phyloP scores from a whole-genome alignment of 1,284 basidiomycete genomes.

The Wallemia mellicola region DNA sequence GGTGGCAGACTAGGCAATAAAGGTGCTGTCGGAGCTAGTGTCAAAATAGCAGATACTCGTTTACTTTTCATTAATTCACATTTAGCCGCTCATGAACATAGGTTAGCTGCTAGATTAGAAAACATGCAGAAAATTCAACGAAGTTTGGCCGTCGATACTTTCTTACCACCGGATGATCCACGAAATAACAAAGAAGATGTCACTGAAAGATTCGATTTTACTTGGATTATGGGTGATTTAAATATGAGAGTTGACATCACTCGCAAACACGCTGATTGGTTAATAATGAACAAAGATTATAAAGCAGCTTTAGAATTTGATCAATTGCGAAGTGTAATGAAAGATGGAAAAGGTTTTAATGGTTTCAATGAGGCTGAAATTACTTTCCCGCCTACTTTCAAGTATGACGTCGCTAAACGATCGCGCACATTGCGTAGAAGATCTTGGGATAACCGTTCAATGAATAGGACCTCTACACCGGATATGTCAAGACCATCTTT shows the following conservation, averaged over 20 bases:
- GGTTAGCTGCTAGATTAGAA: conserved; percentile 31
- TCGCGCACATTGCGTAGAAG: conserved; percentile 15
- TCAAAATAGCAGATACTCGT: conserved; percentile 39
- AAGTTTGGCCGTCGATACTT: conserved; percentile 22
- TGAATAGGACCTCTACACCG: background rate
- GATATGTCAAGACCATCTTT: background rate
- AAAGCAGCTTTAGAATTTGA: conserved; percentile 25
- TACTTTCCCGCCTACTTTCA: conserved; percentile 50
- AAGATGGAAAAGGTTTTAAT: conserved; percentile 20
- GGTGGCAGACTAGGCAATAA: conserved; percentile 63
- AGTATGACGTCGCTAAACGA: conserved; percentile 34
- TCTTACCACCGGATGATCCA: conserved; percentile 30
- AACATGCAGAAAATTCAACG: conserved; percentile 32
- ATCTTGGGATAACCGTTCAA: conserved; percentile 2
- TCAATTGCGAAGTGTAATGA: conserved; percentile 41
- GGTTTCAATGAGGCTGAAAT: conserved; percentile 42
- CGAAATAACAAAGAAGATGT: conserved; percentile 37
- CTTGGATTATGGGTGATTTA: conserved; percentile 45
- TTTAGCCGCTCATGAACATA: conserved; percentile 52
- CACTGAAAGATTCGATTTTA: conserved; percentile 51
- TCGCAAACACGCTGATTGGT: conserved; percentile 23
- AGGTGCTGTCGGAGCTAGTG: conserved; percentile 49
- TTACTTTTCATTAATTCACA: conserved; percentile 63
- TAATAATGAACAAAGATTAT: conserved; percentile 19
- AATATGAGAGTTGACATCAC: conserved; percentile 1